These are phyloP conservation scores for Nitzschia palea DNA, from an alignment of 108 stramenopile species.

Conservation along the genomic window DNA sequence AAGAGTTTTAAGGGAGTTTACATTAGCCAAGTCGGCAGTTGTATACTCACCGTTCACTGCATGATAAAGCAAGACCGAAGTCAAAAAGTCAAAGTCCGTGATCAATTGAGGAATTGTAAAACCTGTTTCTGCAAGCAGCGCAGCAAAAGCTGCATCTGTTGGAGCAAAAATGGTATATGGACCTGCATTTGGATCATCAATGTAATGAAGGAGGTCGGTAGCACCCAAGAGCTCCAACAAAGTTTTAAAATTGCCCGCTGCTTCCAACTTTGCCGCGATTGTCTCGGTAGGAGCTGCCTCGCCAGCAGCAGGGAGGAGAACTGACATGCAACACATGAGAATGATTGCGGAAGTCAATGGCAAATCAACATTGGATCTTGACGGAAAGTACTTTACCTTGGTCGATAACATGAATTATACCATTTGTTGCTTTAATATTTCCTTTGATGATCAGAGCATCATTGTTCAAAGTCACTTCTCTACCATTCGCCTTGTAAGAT, in stretches of 20 bases:
- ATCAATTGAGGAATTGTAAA: background rate
- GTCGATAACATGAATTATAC: constrained; percentile 50
- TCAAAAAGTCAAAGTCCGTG: background rate
- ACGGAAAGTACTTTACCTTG: background rate
- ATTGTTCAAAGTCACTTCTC: background rate
- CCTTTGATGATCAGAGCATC: constrained; percentile 8
- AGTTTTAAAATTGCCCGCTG: constrained; percentile 30
- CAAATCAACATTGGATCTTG: background rate
- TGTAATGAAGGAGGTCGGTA: constrained; percentile 33
- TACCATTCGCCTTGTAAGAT: background rate
- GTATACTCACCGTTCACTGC: background rate
- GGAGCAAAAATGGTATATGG: constrained; percentile 24
- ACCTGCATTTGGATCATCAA: constrained; percentile 1
- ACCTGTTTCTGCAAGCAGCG: too few relatives aligned
- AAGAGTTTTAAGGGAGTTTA: too few relatives aligned
- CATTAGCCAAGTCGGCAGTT: background rate
- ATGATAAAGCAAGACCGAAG: background rate
- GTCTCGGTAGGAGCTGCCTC: constrained; percentile 16
- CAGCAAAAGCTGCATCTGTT: constrained; percentile 15
- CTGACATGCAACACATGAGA: background rate
- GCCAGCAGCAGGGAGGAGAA: background rate
- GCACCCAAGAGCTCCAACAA: constrained; percentile 29
- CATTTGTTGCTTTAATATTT: constrained; percentile 44
- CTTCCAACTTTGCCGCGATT: constrained; percentile 1
- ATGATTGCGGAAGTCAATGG: too few relatives aligned